Evolutionary conservation across 2,329 filamentous ascomycete genomes (phyloP), one percentile per base, ranked within the genome.

Genomic region (Dothistroma pini): DNA sequence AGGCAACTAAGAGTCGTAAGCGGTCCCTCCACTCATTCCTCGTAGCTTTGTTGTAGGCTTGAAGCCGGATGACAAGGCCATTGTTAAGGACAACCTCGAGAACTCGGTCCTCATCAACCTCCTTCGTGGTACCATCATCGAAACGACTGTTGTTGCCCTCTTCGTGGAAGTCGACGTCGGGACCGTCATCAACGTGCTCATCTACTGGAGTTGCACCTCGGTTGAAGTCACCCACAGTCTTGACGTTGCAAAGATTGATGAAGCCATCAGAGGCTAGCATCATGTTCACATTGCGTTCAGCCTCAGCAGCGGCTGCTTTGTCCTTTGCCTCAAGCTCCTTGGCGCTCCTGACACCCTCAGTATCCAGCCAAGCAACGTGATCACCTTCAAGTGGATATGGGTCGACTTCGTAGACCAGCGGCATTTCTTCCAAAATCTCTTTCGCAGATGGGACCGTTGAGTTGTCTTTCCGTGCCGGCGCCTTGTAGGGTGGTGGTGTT

Each of bases 1-100:
- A 89, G 51, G 78, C 81, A 34, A 82, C 78, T 11, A 89, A 74
- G 7, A 79, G 77, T 16, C 78, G 78, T 1, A 89, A 76, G 31
- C 86, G 80, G 34, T 77, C 78, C 59, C 87, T 81, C 86, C 86
- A 89, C 70, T 87, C 82, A 63, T 84, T 79, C 54, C 84, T 82
- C 4, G 85, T 84, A 16, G 74, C 70, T 58, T 78, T 77, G 70
- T 86, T 81, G 70, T 83, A 87, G 29, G 80, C 76, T 72, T 80
- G 70, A 8, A 89, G 76, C 12, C 84, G 83, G 47, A 89, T 78
- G 47, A 87, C 77, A 8, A 89, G 78, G 0, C 82, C 83, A 69
- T 88, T 88, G 53, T 81, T 79, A 65, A 89, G 77, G 10, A 83
- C 75, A 25, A 89, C 74, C 71, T 89, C 86, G 65, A 89, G 85